phyloP scores from a whole-genome alignment of 2,329 filamentous ascomycete species.

The Exophiala lecanii-corni region DNA sequence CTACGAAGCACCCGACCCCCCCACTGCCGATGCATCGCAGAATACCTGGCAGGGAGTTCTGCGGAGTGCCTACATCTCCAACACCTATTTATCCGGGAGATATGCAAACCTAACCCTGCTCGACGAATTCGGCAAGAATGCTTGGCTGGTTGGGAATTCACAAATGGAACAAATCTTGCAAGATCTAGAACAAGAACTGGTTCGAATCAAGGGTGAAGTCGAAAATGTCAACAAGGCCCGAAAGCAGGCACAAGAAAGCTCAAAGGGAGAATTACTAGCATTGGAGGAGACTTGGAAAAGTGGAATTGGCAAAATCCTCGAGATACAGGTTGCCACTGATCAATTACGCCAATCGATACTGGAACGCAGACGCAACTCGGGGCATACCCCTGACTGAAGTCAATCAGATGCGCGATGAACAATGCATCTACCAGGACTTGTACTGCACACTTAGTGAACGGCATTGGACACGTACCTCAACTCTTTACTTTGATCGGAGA shows the following conservation, averaged over 20 bases:
- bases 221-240: slow-evolving; percentile 69
- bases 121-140: slow-evolving; percentile 77
- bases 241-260: slow-evolving; percentile 64
- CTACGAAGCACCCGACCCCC: slow-evolving; percentile 72
- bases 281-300: slow-evolving; percentile 75
- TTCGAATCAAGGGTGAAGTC: slow-evolving; percentile 60
- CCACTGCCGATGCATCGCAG: slow-evolving; percentile 33
- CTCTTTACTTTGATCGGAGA: too few relatives aligned
- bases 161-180: slow-evolving; percentile 69
- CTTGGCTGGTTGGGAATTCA: slow-evolving; percentile 83
- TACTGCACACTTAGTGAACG: too few relatives aligned
- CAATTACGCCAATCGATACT: slow-evolving; percentile 63
- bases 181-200: slow-evolving; percentile 69
- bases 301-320: slow-evolving; percentile 72
- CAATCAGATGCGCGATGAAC: background rate
- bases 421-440: too few relatives aligned
- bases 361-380: slow-evolving; percentile 39
- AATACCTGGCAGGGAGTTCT: slow-evolving; percentile 49
- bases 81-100: slow-evolving; percentile 54
- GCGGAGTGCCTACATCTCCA: slow-evolving; percentile 53
- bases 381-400: background rate
- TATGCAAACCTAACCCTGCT: slow-evolving; percentile 66
- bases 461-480: too few relatives aligned
- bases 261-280: slow-evolving; percentile 65
- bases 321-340: slow-evolving; percentile 82